Evolutionary conservation across 441 rosid species (phyloP), one percentile per base, ranked within the genome.

Genomic region (Bocquillonia castaneifolia): DNA sequence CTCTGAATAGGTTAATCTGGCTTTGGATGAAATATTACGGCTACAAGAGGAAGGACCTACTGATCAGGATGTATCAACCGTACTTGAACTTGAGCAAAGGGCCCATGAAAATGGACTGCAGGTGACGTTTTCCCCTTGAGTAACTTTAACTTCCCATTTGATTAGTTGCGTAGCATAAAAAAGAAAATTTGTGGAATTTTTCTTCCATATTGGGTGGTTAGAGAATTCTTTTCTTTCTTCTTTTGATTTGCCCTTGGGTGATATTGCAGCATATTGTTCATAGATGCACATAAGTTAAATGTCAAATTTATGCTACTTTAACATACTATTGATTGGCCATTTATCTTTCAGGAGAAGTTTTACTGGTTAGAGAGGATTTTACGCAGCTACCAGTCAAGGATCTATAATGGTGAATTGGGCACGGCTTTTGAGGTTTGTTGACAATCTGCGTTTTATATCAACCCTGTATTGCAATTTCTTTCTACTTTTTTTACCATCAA

Each of bases 21-120:
- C 97, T 68, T 74, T 91, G 80, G 87, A 84, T 67, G 97, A 88
- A 83, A 83, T 91, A 77, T 71, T 79, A 22, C 80, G 66, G 56
- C 81, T 85, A 64, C 89, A 85, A 70, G 82, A 71, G 73, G 84
- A 83, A 58, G 89, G 86, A 26, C 82, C 86, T 47, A 70, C 76
- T 26, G 82, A 76, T 42, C 71, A 82, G 79, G 86, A 82, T 71
- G 74, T 82, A 54, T 77, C 70, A 28, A 77, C 82, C 20, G 74
- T 88, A 69, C 86, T 91, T 60, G 94, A 88, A 83, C 87, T 91
- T n/a, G 94, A 88, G 74, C 97, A 88, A 84, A 84, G 94, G 82
- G 88, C 88, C 74, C 89, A 91, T 68, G 97, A 91, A 79, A 88
- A 86, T 51, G 92, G 97, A 79, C 66, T 88, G 75, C 92, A 90